A percentile compares a stretch with the other conserved stretches of the same genome.
Conservation (phyloP, 768 basidiomycete species). For the Boletus vermiculosoides region DNA sequence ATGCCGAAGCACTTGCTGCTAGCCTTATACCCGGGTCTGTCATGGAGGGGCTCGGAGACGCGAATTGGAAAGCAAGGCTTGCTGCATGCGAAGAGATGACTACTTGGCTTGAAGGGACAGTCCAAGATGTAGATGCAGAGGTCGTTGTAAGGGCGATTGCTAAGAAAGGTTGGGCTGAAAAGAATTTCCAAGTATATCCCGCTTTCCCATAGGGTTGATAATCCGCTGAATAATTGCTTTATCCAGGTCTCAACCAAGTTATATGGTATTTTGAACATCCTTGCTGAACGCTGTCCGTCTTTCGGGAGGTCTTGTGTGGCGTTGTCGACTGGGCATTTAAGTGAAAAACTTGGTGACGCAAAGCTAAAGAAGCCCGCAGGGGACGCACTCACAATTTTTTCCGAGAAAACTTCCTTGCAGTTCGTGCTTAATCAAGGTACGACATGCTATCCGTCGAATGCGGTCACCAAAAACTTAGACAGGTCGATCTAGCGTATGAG, state of each 20-base stretch:
- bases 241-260: constrained; percentile 85
- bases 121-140: constrained; percentile 76
- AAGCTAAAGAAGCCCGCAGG: constrained; percentile 97
- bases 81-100: constrained; percentile 85
- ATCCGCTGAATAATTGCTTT: constrained; percentile 9
- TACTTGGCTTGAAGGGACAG: constrained; percentile 72
- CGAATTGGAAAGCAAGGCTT: constrained; percentile 91
- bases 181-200: constrained; percentile 86
- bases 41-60: constrained; percentile 72
- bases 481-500: constrained; percentile 69
- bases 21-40: constrained; percentile 71
- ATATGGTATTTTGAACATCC: constrained; percentile 68
- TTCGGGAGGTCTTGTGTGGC: constrained; percentile 88
- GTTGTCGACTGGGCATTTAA: constrained; percentile 74
- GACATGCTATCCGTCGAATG: constrained; percentile 20
- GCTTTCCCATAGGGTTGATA: not conserved
- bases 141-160: constrained; percentile 82
- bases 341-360: constrained; percentile 93
- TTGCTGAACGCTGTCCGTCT: constrained; percentile 76
- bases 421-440: constrained; percentile 91
- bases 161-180: constrained; percentile 97
- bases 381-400: constrained; percentile 77
- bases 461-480: constrained; percentile 16
- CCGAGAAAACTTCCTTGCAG: constrained; percentile 91
- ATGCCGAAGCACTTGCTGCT: constrained; percentile 78